Conservation (phyloP, 306 rosid genomes). For the Corylus heterophylla region DNA sequence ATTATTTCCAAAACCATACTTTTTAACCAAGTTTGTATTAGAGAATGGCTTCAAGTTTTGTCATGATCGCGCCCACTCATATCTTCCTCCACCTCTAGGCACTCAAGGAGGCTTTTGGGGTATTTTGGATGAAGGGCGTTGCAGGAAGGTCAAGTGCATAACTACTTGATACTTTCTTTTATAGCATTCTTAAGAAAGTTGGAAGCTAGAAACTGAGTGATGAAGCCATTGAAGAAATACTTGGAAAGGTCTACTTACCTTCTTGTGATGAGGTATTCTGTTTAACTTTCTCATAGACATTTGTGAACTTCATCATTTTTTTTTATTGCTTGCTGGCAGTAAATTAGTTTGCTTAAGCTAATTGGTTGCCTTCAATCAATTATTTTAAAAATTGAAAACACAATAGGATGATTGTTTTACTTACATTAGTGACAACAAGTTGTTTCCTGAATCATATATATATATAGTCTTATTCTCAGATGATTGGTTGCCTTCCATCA, state of each 20-base stretch:
- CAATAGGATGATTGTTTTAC: background rate
- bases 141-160: constrained; percentile 80
- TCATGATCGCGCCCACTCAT: background rate
- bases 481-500: background rate
- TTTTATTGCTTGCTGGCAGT: constrained; percentile 49
- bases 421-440: constrained; percentile 71
- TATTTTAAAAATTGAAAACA: background rate
- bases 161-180: constrained; percentile 71
- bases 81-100: constrained; percentile 50
- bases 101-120: constrained; percentile 78
- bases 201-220: constrained; percentile 84
- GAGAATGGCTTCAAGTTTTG: constrained; percentile 1
- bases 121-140: constrained; percentile 70
- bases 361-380: background rate
- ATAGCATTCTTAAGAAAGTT: constrained; percentile 75
- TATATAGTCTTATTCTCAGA: background rate
- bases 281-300: constrained; percentile 6
- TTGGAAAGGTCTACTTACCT: constrained; percentile 64
- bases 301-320: background rate
- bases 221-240: constrained; percentile 83
- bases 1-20: constrained; percentile 80
- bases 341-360: constrained; percentile 60
- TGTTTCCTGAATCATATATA: constrained; percentile 55
- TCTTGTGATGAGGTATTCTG: constrained; percentile 18
- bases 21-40: constrained; percentile 49